These are phyloP conservation scores for Populus tremula DNA, from an alignment of 345 rosid genomes.

Conservation along the genomic window DNA sequence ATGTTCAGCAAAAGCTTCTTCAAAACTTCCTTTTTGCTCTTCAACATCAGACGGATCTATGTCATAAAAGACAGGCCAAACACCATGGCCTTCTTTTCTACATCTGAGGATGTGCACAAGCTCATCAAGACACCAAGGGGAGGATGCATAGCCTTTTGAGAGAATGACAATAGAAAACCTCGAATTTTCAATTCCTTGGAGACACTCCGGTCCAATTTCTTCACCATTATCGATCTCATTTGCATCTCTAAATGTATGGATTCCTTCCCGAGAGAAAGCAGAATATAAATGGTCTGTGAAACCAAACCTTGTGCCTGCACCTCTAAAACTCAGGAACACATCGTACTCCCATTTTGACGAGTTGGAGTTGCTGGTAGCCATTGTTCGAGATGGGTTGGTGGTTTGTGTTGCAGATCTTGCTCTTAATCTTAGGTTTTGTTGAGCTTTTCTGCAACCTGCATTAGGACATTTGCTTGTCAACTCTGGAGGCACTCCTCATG, in stretches of 20 bases:
- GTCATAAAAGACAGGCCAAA: constrained; percentile 15
- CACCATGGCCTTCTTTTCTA: background rate
- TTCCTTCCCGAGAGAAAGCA: constrained; percentile 4
- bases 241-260: constrained; percentile 5
- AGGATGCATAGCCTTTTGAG: constrained; percentile 9
- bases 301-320: background rate
- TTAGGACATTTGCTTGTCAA: background rate
- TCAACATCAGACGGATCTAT: constrained; percentile 8
- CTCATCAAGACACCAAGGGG: constrained; percentile 16
- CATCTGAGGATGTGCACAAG: background rate
- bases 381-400: background rate
- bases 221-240: background rate
- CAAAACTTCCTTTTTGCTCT: background rate
- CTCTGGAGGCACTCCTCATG: background rate
- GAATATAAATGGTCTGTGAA: constrained; percentile 10
- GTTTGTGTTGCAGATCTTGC: background rate
- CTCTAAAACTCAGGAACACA: constrained; percentile 16
- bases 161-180: constrained; percentile 3
- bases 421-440: background rate
- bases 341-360: constrained; percentile 1
- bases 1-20: constrained; percentile 1
- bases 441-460: background rate
- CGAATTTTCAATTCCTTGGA: background rate
- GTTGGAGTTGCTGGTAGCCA: background rate
- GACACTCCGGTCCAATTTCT: background rate